Evolutionary conservation across 441 rosid genomes (phyloP).

Genomic region (Flueggea neowawraea): DNA sequence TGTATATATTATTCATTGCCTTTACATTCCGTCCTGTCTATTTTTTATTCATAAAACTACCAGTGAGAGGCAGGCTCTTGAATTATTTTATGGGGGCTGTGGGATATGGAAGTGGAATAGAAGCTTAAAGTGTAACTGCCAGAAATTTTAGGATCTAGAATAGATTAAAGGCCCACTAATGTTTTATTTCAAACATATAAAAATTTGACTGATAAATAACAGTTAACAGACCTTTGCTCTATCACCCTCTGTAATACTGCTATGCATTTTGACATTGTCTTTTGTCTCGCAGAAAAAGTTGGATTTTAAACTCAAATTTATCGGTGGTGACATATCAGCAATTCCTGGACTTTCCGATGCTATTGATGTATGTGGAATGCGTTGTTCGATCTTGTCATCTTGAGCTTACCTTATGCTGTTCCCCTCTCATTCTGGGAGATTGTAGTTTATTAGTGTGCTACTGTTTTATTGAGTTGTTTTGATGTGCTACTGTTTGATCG

Average conservation of each 20-base stretch:
- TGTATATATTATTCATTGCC: too few species aligned
- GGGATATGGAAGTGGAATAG: neutral
- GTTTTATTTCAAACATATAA: too few species aligned
- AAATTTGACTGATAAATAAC: too few species aligned
- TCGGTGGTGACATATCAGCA: conserved; percentile 85
- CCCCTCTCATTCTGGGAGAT: neutral
- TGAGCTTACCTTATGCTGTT: too few species aligned
- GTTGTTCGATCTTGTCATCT: neutral
- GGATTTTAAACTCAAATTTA: conserved; percentile 74
- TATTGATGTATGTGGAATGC: conserved; percentile 52
- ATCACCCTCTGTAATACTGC: too few species aligned
- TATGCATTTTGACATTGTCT: neutral
- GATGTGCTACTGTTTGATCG: neutral
- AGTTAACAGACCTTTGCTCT: too few species aligned
- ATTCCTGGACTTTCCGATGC: conserved; percentile 90
- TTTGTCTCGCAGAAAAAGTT: conserved; percentile 62
- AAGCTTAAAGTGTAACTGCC: neutral
- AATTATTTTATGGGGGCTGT: neutral
- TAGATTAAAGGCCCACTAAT: too few species aligned
- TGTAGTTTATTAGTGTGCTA: neutral
- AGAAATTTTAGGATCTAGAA: too few species aligned
- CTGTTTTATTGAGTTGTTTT: neutral
- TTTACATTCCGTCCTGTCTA: too few species aligned
- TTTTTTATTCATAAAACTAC: neutral
- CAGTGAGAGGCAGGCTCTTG: neutral